Percentiles rank a stretch among this genome's conserved stretches.
phyloP scores from a whole-genome alignment of 2,329 filamentous ascomycete species.

The Verticillium albo-atrum region DNA sequence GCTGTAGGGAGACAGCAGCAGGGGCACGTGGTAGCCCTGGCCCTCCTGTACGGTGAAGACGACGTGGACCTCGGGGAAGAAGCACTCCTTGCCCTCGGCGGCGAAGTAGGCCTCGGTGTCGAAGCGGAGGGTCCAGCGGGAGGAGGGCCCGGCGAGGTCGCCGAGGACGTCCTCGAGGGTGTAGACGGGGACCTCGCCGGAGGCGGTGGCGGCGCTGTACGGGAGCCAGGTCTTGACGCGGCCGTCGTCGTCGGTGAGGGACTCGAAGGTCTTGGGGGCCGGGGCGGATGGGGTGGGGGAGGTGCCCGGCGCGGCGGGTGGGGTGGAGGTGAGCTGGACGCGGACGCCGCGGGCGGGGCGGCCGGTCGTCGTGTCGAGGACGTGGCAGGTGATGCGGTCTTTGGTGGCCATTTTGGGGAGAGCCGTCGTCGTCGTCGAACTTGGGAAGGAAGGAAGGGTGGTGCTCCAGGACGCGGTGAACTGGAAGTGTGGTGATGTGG shows the following conservation, averaged over 20 bases:
- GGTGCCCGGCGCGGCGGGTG: constrained; percentile 19
- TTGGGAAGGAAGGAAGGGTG: no score
- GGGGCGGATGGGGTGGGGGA: constrained; percentile 22
- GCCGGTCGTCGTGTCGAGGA: constrained; percentile 77
- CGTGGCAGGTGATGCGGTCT: constrained; percentile 78
- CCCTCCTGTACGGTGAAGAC: constrained; percentile 47
- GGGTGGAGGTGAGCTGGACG: constrained; percentile 57
- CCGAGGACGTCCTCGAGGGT: constrained; percentile 52
- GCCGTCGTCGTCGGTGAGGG: constrained; percentile 71
- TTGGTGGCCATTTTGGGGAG: constrained; percentile 23
- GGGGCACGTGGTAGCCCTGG: constrained; percentile 75
- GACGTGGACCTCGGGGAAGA: constrained; percentile 57
- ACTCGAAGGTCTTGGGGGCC: constrained; percentile 48
- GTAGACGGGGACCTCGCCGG: constrained; percentile 54
- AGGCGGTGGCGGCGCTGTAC: constrained; percentile 43
- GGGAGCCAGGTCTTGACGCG: constrained; percentile 67
- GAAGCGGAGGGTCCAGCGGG: constrained; percentile 67
- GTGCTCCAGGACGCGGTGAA: background rate
- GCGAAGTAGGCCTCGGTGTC: constrained; percentile 70
- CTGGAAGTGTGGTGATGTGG: background rate
- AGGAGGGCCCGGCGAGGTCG: constrained; percentile 36
- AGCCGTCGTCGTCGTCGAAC: background rate
- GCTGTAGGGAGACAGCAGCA: constrained; percentile 72
- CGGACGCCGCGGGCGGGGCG: constrained; percentile 62
- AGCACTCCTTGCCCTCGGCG: constrained; percentile 56